Percentiles rank a stretch among this genome's conserved stretches.
phyloP scores from a whole-genome alignment of 495 filamentous ascomycete species.

The Neurospora discreta region DNA sequence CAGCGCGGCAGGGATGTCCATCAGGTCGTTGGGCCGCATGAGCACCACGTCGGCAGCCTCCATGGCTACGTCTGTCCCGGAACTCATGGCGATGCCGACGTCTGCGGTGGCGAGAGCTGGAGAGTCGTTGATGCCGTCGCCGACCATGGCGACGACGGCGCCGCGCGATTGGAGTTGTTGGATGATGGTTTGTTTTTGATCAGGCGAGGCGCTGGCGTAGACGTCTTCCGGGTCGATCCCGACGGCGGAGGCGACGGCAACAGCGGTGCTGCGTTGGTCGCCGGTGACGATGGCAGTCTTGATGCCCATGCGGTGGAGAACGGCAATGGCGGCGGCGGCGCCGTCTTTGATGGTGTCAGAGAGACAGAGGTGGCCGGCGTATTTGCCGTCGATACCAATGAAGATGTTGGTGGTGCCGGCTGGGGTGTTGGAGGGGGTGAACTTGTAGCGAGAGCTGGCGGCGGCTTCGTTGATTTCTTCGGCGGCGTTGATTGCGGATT shows the following conservation, averaged over 20 bases:
- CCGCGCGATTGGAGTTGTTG: slow-evolving; percentile 59
- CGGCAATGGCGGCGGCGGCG: slow-evolving; percentile 72
- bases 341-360: slow-evolving; percentile 83
- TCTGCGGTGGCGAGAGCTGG: slow-evolving; percentile 87
- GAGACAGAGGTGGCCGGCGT: slow-evolving; percentile 71
- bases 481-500: slow-evolving; percentile 43
- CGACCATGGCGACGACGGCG: slow-evolving; percentile 87
- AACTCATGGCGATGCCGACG: slow-evolving; percentile 84
- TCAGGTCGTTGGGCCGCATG: slow-evolving; percentile 83
- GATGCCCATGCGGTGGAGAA: slow-evolving; percentile 73
- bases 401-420: slow-evolving; percentile 83
- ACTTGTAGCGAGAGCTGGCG: slow-evolving; percentile 17
- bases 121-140: slow-evolving; percentile 98
- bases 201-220: slow-evolving; percentile 72
- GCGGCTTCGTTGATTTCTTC: slow-evolving; percentile 43
- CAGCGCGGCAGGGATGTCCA: slow-evolving; percentile 80
- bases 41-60: slow-evolving; percentile 94
- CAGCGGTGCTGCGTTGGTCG: slow-evolving; percentile 71
- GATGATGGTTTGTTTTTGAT: slow-evolving; percentile 80
- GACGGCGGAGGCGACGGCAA: slow-evolving; percentile 70
- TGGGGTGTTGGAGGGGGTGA: slow-evolving; percentile 19
- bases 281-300: slow-evolving; percentile 87
- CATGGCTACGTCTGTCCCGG: slow-evolving; percentile 94
- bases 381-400: slow-evolving; percentile 70
- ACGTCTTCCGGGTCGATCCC: slow-evolving; percentile 68